Conservation (phyloP, 2,329 filamentous ascomycete species). For the Penicillium psychrosexuale region DNA sequence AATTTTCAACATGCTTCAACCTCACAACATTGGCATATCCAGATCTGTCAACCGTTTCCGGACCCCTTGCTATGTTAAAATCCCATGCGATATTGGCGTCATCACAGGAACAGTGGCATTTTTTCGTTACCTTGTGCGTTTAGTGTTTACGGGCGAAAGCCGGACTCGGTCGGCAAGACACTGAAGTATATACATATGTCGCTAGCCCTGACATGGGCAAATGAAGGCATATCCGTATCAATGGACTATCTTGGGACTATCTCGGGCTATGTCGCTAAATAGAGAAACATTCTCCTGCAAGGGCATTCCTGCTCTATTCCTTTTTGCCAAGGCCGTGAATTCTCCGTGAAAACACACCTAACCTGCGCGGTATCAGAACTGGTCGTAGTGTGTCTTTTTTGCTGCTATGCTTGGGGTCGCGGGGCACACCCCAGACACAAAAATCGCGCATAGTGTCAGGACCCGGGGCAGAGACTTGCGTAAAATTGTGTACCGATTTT, state of each 20-base stretch:
- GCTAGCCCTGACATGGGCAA: neutral
- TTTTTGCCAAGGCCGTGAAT: constrained; percentile 10
- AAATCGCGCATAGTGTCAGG: constrained; percentile 31
- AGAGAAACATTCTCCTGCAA: constrained; percentile 20
- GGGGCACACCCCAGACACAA: constrained; percentile 11
- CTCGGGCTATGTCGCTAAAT: constrained; percentile 15
- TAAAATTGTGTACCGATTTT: constrained; percentile 5
- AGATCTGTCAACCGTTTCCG: constrained; percentile 18
- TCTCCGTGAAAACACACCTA: constrained; percentile 9
- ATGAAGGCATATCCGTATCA: neutral
- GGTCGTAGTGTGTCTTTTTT: constrained; percentile 5
- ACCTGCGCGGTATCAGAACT: neutral
- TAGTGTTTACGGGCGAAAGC: neutral
- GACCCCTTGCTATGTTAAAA: constrained; percentile 16
- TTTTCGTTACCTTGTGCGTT: neutral
- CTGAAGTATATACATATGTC: neutral
- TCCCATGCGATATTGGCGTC: constrained; percentile 12
- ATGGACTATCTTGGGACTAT: neutral
- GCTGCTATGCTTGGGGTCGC: constrained; percentile 4
- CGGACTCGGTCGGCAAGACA: constrained; percentile 1
- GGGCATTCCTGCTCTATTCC: constrained; percentile 10
- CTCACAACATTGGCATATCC: constrained; percentile 8
- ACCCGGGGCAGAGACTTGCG: constrained; percentile 7
- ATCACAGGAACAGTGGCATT: neutral
- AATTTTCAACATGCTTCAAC: constrained; percentile 4